phyloP scores from a whole-genome alignment of 345 rosid species.

The Reutealis trisperma region DNA sequence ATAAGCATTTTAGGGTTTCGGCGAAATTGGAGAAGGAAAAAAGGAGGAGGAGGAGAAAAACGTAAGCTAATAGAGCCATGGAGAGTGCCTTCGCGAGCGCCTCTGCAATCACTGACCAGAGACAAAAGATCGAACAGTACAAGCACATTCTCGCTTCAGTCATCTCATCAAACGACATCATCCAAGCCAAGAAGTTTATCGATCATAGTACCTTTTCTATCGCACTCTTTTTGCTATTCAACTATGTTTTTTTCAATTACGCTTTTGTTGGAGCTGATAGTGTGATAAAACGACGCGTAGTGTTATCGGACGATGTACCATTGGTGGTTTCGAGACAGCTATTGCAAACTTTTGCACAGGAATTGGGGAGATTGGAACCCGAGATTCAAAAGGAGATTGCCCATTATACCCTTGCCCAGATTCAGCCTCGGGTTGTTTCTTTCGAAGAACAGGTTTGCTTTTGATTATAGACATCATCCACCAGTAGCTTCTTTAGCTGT shows the following conservation, averaged over 20 bases:
- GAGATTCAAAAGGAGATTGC: conserved; percentile 91
- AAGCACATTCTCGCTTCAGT: conserved; percentile 85
- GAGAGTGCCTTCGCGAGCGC: conserved; percentile 76
- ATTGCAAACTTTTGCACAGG: conserved; percentile 84
- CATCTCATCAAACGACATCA: conserved; percentile 75
- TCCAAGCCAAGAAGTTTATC: conserved; percentile 79
- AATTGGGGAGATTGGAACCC: conserved; percentile 73
- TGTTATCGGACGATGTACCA: conserved; percentile 89
- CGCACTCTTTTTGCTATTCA: background rate
- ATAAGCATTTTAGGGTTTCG: conserved; percentile 1
- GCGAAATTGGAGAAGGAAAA: background rate
- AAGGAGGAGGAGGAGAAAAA: too few species aligned
- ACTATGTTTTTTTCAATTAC: background rate
- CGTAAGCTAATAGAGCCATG: conserved; percentile 36
- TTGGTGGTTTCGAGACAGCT: conserved; percentile 96
- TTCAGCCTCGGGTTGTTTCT: conserved; percentile 97
- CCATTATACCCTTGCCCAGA: conserved; percentile 81
- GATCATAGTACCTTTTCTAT: conserved; percentile 62
- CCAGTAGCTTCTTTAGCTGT: background rate
- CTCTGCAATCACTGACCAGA: conserved; percentile 78
- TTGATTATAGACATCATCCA: background rate
- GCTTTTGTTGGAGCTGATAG: background rate
- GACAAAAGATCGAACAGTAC: conserved; percentile 99
- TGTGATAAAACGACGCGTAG: conserved; percentile 32
- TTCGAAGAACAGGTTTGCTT: conserved; percentile 90